phyloP scores from a whole-genome alignment of 1,284 basidiomycete genomes.

The Porodaedalea pini region DNA sequence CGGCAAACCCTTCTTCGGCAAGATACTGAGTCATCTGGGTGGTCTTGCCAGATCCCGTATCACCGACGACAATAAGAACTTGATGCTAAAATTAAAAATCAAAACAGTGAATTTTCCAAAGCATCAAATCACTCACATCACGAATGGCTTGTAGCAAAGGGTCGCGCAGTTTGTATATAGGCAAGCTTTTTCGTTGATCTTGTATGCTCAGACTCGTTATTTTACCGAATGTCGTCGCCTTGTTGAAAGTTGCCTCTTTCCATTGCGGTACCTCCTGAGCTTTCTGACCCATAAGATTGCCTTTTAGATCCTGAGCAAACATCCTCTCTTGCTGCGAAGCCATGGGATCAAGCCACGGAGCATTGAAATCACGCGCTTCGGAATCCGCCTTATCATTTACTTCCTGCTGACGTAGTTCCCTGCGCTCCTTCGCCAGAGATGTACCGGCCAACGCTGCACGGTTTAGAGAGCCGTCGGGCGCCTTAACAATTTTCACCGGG shows the following conservation, averaged over 20 bases:
- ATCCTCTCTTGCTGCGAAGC: slow-evolving; percentile 80
- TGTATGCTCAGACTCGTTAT: slow-evolving; percentile 89
- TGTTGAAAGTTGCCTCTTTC: slow-evolving; percentile 93
- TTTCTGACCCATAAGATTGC: slow-evolving; percentile 79
- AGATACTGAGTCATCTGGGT: slow-evolving; percentile 95
- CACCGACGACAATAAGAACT: slow-evolving; percentile 90
- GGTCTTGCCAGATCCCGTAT: slow-evolving; percentile 92
- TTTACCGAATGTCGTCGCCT: slow-evolving; percentile 94
- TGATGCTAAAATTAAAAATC: slow-evolving; percentile 67
- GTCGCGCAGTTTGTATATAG: slow-evolving; percentile 95
- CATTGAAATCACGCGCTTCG: slow-evolving; percentile 87
- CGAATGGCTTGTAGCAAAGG: slow-evolving; percentile 87
- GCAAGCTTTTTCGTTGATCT: slow-evolving; percentile 87
- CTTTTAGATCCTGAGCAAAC: slow-evolving; percentile 92
- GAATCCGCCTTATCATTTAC: slow-evolving; percentile 93
- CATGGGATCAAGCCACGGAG: slow-evolving; percentile 99
- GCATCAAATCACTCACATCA: slow-evolving; percentile 54
- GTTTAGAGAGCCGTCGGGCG: slow-evolving; percentile 92
- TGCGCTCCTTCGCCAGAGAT: slow-evolving; percentile 89
- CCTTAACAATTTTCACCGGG: slow-evolving; percentile 96
- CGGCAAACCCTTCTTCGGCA: slow-evolving; percentile 85
- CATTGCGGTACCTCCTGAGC: slow-evolving; percentile 83
- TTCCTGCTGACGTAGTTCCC: slow-evolving; percentile 93
- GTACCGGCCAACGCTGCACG: slow-evolving; percentile 93
- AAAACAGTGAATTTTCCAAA: slow-evolving; percentile 23